Conservation (phyloP, 2,329 filamentous ascomycete species). For the Colletotrichum tropicale region DNA sequence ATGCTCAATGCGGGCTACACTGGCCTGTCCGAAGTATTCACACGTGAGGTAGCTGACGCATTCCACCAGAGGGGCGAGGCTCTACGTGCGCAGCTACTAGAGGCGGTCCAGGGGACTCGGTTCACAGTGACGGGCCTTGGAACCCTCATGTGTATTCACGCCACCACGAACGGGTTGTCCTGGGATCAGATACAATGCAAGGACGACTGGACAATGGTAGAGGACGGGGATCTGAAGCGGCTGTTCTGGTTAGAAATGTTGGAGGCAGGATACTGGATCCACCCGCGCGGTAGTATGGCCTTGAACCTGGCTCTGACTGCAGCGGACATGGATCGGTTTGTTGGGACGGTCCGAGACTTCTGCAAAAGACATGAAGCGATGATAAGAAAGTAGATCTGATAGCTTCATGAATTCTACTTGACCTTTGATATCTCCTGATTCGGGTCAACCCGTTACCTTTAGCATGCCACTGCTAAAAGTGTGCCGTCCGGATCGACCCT, state of each 20-base stretch:
- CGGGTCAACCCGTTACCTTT: neutral
- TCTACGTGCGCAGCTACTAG: neutral
- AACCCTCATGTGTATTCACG: neutral
- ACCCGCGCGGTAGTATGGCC: neutral
- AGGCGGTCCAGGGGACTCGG: neutral
- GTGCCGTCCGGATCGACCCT: neutral
- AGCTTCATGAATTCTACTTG: neutral
- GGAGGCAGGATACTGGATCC: neutral
- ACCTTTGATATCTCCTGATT: neutral
- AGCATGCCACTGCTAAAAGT: neutral
- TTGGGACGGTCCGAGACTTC: neutral
- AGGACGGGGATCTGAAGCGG: neutral
- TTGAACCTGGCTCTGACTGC: neutral
- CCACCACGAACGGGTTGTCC: neutral
- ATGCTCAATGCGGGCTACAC: neutral
- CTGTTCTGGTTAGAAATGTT: neutral
- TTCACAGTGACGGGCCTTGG: neutral
- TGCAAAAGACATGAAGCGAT: neutral
- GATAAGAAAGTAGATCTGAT: neutral
- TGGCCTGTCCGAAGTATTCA: neutral
- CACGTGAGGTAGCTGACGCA: neutral
- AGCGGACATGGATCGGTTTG: neutral
- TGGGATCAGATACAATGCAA: neutral
- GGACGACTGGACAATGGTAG: neutral
- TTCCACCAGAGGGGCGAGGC: neutral